These are phyloP conservation scores for Athelia psychrophila DNA, from an alignment of 1,284 basidiomycete genomes.

Conservation along the genomic window DNA sequence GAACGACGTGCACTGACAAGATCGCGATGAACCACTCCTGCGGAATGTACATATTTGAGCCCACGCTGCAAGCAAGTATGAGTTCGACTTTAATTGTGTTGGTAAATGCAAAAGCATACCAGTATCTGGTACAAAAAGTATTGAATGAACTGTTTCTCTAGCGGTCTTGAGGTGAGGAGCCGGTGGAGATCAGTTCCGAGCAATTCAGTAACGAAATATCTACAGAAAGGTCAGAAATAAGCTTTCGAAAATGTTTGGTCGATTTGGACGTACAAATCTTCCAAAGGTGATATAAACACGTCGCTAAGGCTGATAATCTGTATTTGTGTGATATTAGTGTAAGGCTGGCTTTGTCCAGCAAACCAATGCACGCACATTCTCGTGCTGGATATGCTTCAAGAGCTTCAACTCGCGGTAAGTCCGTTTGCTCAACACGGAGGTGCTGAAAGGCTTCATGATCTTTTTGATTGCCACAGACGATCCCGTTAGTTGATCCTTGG, in stretches of 20 bases:
- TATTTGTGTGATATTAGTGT: conserved; percentile 5
- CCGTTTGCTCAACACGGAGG: conserved; percentile 96
- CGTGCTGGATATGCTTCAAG: conserved; percentile 98
- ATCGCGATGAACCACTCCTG: conserved; percentile 98
- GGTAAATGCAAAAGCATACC: conserved; percentile 33
- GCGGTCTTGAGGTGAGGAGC: conserved; percentile 90
- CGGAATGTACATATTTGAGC: conserved; percentile 99
- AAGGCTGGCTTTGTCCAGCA: conserved; percentile 3
- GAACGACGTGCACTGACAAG: conserved; percentile 50
- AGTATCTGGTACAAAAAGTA: conserved; percentile 99
- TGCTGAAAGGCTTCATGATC: conserved; percentile 98
- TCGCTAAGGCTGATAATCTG: conserved; percentile 98
- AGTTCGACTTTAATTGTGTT: conserved; percentile 6
- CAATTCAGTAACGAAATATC: conserved; percentile 99
- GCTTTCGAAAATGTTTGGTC: conserved; percentile 1
- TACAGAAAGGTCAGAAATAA: conserved; percentile 24
- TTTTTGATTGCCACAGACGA: conserved; percentile 98
- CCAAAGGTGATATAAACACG: conserved; percentile 98
- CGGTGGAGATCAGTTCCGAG: conserved; percentile 98
- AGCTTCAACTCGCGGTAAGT: conserved; percentile 99
- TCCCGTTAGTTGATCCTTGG: conserved; percentile 95
- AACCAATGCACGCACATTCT: conserved; percentile 72
- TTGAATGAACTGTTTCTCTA: conserved; percentile 99
- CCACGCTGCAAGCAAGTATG: conserved; percentile 63
- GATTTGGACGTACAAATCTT: conserved; percentile 76